These are phyloP conservation scores for Chaetomium fimeti DNA, from an alignment of 495 filamentous ascomycete species.

Conservation along the genomic window DNA sequence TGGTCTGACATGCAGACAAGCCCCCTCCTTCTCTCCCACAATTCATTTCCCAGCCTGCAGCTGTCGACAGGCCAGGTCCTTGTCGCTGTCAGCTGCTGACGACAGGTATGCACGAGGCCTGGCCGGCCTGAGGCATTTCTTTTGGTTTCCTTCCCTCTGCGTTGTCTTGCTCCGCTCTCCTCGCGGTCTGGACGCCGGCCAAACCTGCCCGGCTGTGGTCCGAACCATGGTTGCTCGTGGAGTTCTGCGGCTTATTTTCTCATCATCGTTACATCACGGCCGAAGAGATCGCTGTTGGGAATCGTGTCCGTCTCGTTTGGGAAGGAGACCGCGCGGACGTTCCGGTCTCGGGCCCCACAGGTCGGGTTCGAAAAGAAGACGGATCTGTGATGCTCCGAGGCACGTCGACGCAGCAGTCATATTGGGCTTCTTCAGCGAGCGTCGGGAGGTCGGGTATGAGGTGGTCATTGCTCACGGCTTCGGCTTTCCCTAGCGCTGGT, in stretches of 20 bases:
- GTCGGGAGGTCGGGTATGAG: not conserved
- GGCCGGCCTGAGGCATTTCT: constrained; percentile 1
- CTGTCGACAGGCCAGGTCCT: not conserved
- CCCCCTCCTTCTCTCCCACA: not conserved
- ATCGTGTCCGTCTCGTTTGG: not conserved
- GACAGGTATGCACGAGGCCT: not conserved
- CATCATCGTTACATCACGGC: not conserved
- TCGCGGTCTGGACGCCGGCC: not conserved
- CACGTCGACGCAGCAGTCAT: not conserved
- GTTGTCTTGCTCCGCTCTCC: not conserved
- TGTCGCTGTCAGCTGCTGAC: constrained; percentile 8
- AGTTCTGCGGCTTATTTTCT: not conserved
- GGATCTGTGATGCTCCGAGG: not conserved
- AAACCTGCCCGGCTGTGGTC: not conserved
- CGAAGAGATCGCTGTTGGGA: not conserved
- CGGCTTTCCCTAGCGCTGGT: not conserved
- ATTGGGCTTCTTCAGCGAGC: not conserved
- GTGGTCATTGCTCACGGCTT: not conserved
- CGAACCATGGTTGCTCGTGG: not conserved
- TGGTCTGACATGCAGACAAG: not conserved
- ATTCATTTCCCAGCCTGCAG: constrained; percentile 6
- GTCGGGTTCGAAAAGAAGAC: not conserved
- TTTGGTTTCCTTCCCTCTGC: not conserved
- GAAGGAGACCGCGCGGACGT: not conserved
- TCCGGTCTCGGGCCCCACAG: not conserved